These are phyloP conservation scores for Yamadazyma philogaea DNA, from an alignment of 805 yeast species.

Conservation along the genomic window DNA sequence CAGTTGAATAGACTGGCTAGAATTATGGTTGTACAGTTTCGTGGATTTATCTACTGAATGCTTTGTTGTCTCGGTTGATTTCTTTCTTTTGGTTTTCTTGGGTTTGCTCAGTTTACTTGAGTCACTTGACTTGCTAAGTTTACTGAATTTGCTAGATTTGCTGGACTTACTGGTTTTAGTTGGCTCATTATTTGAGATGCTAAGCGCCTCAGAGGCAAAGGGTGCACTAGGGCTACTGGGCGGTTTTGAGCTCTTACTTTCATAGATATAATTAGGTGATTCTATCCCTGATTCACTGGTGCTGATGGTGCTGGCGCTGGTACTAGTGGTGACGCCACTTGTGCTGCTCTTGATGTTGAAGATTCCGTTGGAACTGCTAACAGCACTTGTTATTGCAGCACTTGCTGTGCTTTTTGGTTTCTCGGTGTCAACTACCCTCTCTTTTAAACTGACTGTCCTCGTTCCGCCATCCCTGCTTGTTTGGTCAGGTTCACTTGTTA, in stretches of 20 bases:
- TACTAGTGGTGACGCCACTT: too few species aligned
- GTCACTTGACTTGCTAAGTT: background rate
- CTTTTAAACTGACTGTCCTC: too few species aligned
- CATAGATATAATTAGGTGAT: background rate
- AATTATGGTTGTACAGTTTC: too few species aligned
- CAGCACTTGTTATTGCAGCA: too few species aligned
- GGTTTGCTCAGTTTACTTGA: background rate
- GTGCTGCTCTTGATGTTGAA: too few species aligned
- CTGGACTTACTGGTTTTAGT: background rate
- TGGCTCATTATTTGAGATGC: background rate
- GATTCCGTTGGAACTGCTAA: too few species aligned
- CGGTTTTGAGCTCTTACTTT: background rate
- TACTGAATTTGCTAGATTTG: background rate
- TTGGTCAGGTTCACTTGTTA: background rate
- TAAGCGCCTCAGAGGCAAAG: background rate
- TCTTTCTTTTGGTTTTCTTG: background rate
- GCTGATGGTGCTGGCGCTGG: background rate
- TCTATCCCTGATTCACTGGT: background rate
- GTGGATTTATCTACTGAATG: too few species aligned
- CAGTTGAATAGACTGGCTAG: background rate
- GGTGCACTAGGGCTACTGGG: background rate
- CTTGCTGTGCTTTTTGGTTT: too few species aligned
- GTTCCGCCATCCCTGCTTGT: background rate
- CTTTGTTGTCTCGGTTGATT: background rate
- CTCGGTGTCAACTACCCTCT: too few species aligned